Evolutionary conservation across 106 monocot genomes (phyloP), one percentile per base, ranked within the genome.

Genomic region (Dioscorea dumetorum): DNA sequence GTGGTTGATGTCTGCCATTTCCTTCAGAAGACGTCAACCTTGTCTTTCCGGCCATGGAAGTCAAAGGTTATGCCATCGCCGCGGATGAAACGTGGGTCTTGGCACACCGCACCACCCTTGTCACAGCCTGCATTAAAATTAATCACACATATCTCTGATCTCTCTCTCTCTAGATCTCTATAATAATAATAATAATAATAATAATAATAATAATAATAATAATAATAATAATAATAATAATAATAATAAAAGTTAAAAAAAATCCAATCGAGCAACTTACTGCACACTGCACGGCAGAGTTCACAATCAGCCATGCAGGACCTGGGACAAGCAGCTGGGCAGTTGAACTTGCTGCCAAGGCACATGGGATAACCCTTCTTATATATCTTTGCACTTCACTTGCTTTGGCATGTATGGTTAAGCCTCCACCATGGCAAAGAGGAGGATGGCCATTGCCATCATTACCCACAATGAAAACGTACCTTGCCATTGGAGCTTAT

Each of bases 1-100:
- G 2, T 18, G 28, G 56, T 7, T 22, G 34, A 12, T 10, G 60
- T 49, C 17, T 31, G 51, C 72, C 72, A 73, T 9, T 15, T n/a
- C n/a, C n/a, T n/a, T n/a, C n/a, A n/a, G n/a, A n/a, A n/a, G n/a
- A n/a, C n/a, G n/a, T n/a, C n/a, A n/a, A n/a, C 74, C 4, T 62
- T 48, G 74, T 74, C 77, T 15, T 70, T 69, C 50, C 59, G n/a
- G 34, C 83, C 81, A 72, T 81, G 81, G 75, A 81, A 81, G 67
- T 72, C 73, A 71, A 81, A 81, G 53, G 76, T 77, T 56, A 77
- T 71, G 56, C 81, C 81, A 49, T 81, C 81, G 19, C 81, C 81
- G 10, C 81, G 77, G 14, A 81, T 67, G 67, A 81, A 81, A 14
- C 64, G 76, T 2, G 81, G 81, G 68, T 81, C 81, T 17, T 69